Base-by-base conservation (phyloP, 768 basidiomycete genomes). In the Fibroporia radiculosa region DNA sequence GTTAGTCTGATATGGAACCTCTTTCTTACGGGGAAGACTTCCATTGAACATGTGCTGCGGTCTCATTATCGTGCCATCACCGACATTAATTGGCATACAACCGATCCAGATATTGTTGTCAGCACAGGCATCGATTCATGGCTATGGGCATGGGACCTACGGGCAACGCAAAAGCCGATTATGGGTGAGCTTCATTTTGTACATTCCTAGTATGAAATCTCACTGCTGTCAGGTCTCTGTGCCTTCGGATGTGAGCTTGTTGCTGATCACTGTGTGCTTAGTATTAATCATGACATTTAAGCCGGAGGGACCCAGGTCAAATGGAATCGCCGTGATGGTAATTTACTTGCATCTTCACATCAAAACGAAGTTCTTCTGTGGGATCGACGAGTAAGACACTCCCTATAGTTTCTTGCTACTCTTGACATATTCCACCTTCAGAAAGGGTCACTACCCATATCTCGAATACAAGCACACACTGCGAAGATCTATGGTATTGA, bases 401-500 rank as follows among this genome's bases (percentile, higher is more conserved):
- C 20, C 29, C 3, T 4, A 33, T 23, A 7, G 24, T 4, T 3
- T 20, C 11, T 12, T 3, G 7, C 2, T 29, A 18, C n/a, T 27
- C 34, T 19, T 28, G 12, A n/a, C 40, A 12, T 4, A 28, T 18
- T 42, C 39, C n/a, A 24, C 34, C 23, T n/a, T 1, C 28, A 93
- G 84, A 95, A 93, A 82, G 91, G 90, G 6, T 92, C 87, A 4
- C 71, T 93, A 6, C 89, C 90, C 1, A 66, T 88, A 4, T 72
- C 78, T 10, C 73, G 73, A 4, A 83, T 97, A 46, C 69, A 72
- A 23, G 93, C 90, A 0, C 93, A 98, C 56, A 70, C 68, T n/a
- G 79, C 89, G 26, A 92, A 93, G 64, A 96, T 97, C 35, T 97
- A 99, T 50, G 96, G 96, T 1, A 92, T 99, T 43, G 95, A 98